phyloP scores from a whole-genome alignment of 805 yeast genomes.

The Yarrowia sp. region DNA sequence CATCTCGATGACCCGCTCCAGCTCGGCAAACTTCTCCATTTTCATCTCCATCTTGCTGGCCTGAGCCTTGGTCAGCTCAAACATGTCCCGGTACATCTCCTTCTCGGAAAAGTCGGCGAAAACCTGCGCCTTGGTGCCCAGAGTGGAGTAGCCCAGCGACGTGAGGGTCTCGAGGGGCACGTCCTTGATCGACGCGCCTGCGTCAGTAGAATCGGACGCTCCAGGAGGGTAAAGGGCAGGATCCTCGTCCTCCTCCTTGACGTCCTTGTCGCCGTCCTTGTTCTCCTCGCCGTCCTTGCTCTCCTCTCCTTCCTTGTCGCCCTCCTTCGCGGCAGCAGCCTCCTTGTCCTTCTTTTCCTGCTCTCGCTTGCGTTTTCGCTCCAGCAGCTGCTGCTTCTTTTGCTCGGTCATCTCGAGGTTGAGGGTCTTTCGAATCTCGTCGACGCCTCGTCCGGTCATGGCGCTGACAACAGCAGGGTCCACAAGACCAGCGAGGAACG shows the following conservation, averaged over 20 bases:
- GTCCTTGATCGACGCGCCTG: conserved; percentile 19
- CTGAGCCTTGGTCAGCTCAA: conserved; percentile 66
- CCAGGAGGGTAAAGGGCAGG: not conserved
- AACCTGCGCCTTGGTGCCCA: conserved; percentile 27
- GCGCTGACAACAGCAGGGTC: conserved; percentile 84
- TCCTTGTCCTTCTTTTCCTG: conserved; percentile 33
- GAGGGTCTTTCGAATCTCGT: conserved; percentile 54
- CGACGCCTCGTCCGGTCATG: conserved; percentile 55
- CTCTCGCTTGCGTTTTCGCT: conserved; percentile 20
- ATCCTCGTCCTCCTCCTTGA: conserved; percentile 26
- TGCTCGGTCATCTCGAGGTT: conserved; percentile 16
- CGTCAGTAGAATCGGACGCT: conserved; percentile 11
- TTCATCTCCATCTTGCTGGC: conserved; percentile 73
- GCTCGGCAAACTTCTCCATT: conserved; percentile 57
- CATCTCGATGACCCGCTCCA: conserved; percentile 56
- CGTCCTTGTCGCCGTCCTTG: conserved; percentile 14
- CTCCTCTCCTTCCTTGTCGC: conserved; percentile 28
- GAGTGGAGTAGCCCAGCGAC: conserved; percentile 16
- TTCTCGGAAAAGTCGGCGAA: conserved; percentile 60
- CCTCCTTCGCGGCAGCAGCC: conserved; percentile 11
- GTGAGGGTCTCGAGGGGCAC: conserved; percentile 24
- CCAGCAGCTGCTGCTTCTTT: conserved; percentile 1
- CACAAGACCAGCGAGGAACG: conserved; percentile 79
- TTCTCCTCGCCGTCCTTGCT: not conserved
- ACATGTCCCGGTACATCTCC: conserved; percentile 56